Percentiles rank a stretch among this genome's conserved stretches.
phyloP scores from a whole-genome alignment of 129 eudicot genomes.

The Dittrichia graveolens region DNA sequence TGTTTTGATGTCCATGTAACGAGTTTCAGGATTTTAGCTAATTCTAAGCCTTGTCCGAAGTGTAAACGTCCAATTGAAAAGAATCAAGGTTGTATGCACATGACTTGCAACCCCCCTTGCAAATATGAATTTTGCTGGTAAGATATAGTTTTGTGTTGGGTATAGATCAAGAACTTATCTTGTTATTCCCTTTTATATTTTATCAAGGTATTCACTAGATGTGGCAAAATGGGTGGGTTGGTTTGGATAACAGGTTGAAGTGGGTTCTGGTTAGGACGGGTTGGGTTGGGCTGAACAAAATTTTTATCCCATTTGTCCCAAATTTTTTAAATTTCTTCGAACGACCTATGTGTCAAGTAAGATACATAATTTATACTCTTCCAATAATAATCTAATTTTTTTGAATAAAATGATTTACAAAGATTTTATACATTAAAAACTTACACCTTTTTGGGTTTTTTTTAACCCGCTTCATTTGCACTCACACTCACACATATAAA shows the following conservation, averaged over 20 bases:
- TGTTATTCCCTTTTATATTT: too few species aligned
- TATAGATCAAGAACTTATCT: too few species aligned
- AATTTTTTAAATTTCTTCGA: not conserved
- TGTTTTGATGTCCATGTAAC: conserved; percentile 19
- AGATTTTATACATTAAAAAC: not conserved
- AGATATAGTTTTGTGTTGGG: conserved; percentile 19
- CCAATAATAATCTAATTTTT: not conserved
- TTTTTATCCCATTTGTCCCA: not conserved
- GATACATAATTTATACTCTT: not conserved
- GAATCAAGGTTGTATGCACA: conserved; percentile 99
- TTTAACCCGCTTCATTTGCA: too few species aligned
- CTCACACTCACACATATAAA: too few species aligned
- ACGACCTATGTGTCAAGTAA: not conserved
- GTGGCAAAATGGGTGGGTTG: too few species aligned
- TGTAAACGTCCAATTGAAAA: conserved; percentile 99
- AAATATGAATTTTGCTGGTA: conserved; percentile 94
- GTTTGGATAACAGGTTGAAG: too few species aligned
- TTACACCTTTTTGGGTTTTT: too few species aligned
- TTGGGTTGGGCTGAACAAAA: not conserved
- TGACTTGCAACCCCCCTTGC: conserved; percentile 94
- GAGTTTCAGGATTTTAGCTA: conserved; percentile 79
- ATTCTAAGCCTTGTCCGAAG: conserved; percentile 98
- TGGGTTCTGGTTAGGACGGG: not conserved
- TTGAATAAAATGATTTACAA: not conserved
- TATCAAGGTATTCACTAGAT: too few species aligned